Evolutionary conservation across 306 rosid genomes (phyloP), one percentile per base, ranked within the genome.

Genomic region (Malus orientalis): DNA sequence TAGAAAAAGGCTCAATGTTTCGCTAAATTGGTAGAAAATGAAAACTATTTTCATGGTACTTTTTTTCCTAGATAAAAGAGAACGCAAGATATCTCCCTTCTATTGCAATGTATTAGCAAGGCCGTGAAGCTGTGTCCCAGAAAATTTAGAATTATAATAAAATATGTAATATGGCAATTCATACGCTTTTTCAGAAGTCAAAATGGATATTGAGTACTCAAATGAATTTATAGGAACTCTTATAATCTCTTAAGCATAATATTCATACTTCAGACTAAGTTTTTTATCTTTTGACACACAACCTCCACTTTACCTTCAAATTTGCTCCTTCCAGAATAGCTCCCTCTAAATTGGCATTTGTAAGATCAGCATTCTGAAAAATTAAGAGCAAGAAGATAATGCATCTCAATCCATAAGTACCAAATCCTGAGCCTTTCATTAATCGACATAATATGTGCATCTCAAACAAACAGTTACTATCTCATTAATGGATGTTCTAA

Each of bases 311-410:
- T 87, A 94, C 98, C 98, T 94, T 94, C 61, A 94, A 85, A 81
- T 94, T 92, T 71, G 98, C 98, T 83, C 98, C 98, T 84, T 92
- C 97, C 29, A 94, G 84, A 78, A 78, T 78, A 65, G 97, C 98
- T 70, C 96, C 96, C 88, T 94, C 98, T 68, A 94, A 81, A 88
- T 94, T 94, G 68, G 96, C 97, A 79, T 90, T 86, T 42, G 95
- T 89, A 80, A 94, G 95, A 86, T 94, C 98, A 8, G 98, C 98
- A 84, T 86, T 88, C 98, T 94, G 89, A 81, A 76, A 72, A 45
- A 72, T 64, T 55, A 40, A 68, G 70, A 44, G 69, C 42, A 55
- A 76, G 11, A 27, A 29, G 69, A 78, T 69, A 77, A 67, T 42
- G 59, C 57, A 62, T 54, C 70, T 59, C 66, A 51, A 62, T 47